These are phyloP conservation scores for Malus hybrid DNA, from an alignment of 331 rosid genomes.

Conservation along the genomic window DNA sequence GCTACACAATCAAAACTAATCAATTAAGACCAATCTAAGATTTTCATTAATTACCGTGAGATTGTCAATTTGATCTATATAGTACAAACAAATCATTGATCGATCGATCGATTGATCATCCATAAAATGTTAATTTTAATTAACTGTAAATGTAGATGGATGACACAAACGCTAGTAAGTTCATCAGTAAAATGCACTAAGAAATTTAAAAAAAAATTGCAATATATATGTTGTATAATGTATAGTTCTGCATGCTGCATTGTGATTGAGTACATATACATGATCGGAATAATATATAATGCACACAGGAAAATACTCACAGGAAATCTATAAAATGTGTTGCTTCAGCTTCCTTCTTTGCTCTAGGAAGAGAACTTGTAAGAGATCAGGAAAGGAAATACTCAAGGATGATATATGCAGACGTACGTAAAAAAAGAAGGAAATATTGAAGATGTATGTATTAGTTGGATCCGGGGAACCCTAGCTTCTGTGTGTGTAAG, in stretches of 20 bases:
- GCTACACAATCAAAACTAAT: background rate
- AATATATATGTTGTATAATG: background rate
- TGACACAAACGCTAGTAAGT: background rate
- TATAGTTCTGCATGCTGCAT: background rate
- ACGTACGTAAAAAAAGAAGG: background rate
- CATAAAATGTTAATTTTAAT: background rate
- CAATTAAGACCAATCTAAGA: background rate
- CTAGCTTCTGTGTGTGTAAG: background rate
- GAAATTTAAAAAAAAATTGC: background rate
- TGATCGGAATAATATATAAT: background rate
- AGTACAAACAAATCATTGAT: background rate
- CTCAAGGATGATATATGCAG: background rate
- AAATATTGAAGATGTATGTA: background rate
- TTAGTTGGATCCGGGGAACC: background rate
- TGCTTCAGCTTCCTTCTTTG: constrained; percentile 19
- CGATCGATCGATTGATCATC: background rate
- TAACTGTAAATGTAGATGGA: background rate
- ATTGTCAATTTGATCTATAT: too few species aligned
- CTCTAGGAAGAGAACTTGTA: background rate
- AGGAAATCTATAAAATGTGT: constrained; percentile 11
- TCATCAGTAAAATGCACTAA: background rate
- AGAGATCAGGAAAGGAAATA: background rate
- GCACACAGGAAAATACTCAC: constrained; percentile 30
- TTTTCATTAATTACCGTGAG: background rate
- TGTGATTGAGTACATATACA: background rate